Base-by-base conservation (phyloP, 345 rosid species). In the Bruguiera parviflora region DNA sequence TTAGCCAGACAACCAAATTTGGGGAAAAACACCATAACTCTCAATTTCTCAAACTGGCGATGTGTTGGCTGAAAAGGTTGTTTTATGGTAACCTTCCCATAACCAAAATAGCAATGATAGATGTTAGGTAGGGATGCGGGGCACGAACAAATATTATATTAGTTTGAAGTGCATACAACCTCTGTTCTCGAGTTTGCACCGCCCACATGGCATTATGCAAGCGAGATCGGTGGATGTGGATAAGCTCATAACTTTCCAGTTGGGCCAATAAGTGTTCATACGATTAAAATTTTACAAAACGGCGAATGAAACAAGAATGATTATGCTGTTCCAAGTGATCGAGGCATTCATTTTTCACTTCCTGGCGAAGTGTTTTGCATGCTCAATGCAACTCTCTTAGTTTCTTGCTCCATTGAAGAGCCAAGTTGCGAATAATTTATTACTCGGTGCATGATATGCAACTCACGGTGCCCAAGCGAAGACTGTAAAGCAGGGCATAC, bases 141-240 rank as follows among this genome's bases (percentile, higher is more conserved):
- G 2, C 8, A 22, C 32, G 18, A 35, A 29, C 16, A 8, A 4
- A 33, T 1, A 5, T 24, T 51, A 9, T 15, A 4, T 20, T 31
- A 18, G 57, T 28, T 29, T 20, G 49, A 62, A 60, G 29, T 22
- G 3, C 1, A 3, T 22, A 29, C 49, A 10, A 22, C 49, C 59
- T 49, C 32, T 49, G 66, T 59, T 55, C 8, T 16, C 59, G 19
- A 47, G 24, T 60, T 53, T 49, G 58, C 16, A n/a, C 59, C 53
- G 19, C 20, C 60, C 71, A 39, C 62, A 2, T 67, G 71, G 71
- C 71, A 37, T 43, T 15, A 13, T 43, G 58, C 4, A 55, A 25
- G 58, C 6, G 27, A 5, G 13, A 55, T 25, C 16, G 22, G 25
- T 13, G 58, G 58, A 55, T 13, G 2, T 22, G 22, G 28, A 55